A percentile compares a stretch with the other conserved stretches of the same genome.
Conservation (phyloP, 2,329 filamentous ascomycete species). For the Penicillium thymicola region DNA sequence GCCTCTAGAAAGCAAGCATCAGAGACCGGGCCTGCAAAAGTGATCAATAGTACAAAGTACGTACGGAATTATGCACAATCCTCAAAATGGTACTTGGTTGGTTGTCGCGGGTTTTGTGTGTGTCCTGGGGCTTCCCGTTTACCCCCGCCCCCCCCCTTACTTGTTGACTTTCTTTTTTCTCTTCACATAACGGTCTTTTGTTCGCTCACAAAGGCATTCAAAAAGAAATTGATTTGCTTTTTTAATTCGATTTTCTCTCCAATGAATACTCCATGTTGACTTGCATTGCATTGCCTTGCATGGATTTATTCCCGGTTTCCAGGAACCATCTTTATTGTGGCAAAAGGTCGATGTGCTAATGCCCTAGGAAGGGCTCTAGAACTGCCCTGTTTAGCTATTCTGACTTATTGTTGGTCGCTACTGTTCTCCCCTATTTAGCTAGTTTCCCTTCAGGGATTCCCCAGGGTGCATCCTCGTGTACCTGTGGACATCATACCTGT, state of each 20-base stretch:
- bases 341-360: constrained; percentile 11
- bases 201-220: neutral
- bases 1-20: neutral
- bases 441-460: neutral
- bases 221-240: neutral
- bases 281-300: constrained; percentile 25
- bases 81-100: neutral
- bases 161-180: neutral
- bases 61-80: neutral
- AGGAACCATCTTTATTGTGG: constrained; percentile 11
- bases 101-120: neutral
- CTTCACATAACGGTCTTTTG: neutral
- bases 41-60: constrained; percentile 3
- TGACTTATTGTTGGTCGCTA: neutral
- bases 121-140: neutral
- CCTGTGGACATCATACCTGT: neutral
- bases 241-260: neutral
- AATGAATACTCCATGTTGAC: constrained; percentile 10
- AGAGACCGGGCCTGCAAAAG: neutral
- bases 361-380: neutral
- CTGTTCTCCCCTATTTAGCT: neutral
- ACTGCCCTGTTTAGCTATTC: neutral
- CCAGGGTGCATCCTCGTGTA: constrained; percentile 3
- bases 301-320: constrained; percentile 17
- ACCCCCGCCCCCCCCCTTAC: neutral